Evolutionary conservation across 192 early-diverging fungal species (phyloP), one percentile per base, ranked within the genome.

Genomic region (Umbelopsis sp.): DNA sequence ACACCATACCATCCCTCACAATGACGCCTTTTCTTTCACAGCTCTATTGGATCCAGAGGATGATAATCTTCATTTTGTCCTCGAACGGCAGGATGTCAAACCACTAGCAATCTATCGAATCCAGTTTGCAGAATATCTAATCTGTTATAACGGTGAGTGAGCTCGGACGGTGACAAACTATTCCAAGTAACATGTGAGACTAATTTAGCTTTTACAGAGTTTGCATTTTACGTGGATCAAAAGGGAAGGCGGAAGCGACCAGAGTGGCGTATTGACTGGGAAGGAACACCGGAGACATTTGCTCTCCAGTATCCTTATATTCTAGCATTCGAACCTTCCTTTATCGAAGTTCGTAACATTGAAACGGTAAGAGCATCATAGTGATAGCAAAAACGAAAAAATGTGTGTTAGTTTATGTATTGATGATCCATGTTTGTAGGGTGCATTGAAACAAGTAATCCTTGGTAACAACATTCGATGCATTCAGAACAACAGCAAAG

Each of bases 151-250:
- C 81, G 88, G 92, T 94, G 81, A 68, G 79, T 41, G 7, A 41
- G 12, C 5, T 41, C 38, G 38, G 38, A 72, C 26, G 45, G 4
- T 0, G 20, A 47, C 62, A 65, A 10, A 52, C 21, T 9, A 31
- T 20, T 3, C 32, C 16, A 31, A 45, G 21, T 11, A 29, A 22
- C 12, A 31, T 22, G 7, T 45, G 1, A 43, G 54, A 43, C 32
- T 68, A 10, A 65, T n/a, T 54, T n/a, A 50, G 29, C 29, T 45
- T 69, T 45, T 10, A 24, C 77, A 94, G 95, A 96, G 77, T 93
- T 95, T 84, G 94, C 89, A 9, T 97, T 98, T 72, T 97, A 91
- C 75, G 92, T 98, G 41, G 92, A 97, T 80, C 87, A 91, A 72
- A 85, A 87, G 72, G 97, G 97, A 41, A 84, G 91, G 66, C 80